Evolutionary conservation across 129 eudicot species (phyloP).

Genomic region (Arctium lappa): DNA sequence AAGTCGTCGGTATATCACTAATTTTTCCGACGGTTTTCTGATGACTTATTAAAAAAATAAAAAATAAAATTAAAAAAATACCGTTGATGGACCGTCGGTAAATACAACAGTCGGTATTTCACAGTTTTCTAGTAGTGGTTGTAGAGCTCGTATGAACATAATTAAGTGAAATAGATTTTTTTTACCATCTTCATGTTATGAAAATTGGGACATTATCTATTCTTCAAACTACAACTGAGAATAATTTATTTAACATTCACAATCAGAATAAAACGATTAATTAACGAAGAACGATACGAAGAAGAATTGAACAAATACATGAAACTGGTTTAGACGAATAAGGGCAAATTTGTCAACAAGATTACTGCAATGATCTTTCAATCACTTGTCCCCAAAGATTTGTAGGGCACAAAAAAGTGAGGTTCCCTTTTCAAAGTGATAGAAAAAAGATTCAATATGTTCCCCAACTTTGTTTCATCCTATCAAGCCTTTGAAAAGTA

Average conservation of each 20-base stretch:
- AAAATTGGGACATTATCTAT: neutral
- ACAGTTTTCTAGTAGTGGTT: neutral
- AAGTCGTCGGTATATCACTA: too few species aligned
- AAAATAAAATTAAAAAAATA: too few species aligned
- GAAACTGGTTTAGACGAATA: neutral
- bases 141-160: neutral
- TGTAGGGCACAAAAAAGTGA: conserved; percentile 27
- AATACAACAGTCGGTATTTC: too few species aligned
- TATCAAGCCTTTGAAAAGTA: conserved; percentile 14
- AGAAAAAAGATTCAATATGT: conserved; percentile 25
- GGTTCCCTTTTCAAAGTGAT: conserved; percentile 26
- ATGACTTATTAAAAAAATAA: too few species aligned
- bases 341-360: conserved; percentile 1
- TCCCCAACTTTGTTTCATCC: conserved; percentile 21
- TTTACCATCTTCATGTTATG: neutral
- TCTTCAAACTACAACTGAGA: neutral
- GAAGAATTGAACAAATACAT: neutral
- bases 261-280: neutral
- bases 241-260: neutral
- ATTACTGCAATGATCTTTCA: conserved; percentile 14
- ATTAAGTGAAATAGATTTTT: neutral
- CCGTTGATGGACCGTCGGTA: too few species aligned
- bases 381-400: conserved; percentile 23
- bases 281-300: neutral
- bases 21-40: too few species aligned